phyloP scores from a whole-genome alignment of 2,329 filamentous ascomycete species.

The Dactylellina haptotyla region DNA sequence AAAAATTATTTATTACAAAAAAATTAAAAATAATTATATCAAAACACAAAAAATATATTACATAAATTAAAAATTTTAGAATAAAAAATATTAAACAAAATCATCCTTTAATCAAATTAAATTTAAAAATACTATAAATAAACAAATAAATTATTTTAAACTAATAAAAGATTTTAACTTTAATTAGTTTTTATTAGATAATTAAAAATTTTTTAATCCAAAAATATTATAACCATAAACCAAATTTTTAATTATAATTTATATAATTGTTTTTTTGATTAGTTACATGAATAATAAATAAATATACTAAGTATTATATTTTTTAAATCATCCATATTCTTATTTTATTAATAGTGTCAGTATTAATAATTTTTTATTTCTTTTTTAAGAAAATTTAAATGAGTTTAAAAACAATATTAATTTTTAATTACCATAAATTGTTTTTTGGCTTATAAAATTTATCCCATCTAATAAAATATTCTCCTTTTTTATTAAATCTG shows the following conservation, averaged over 20 bases:
- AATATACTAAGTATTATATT: neutral
- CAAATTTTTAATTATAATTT: neutral
- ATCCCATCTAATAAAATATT: constrained; percentile 7
- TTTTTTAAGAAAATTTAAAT: neutral
- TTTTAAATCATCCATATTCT: neutral
- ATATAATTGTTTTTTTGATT: neutral
- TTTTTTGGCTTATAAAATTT: constrained; percentile 2
- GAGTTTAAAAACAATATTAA: neutral
- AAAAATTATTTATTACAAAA: too few species aligned
- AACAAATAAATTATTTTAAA: too few species aligned
- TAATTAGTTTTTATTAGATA: too few species aligned
- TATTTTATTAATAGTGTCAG: neutral
- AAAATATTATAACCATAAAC: neutral
- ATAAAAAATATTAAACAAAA: too few species aligned
- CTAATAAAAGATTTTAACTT: too few species aligned
- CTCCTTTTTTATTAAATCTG: neutral
- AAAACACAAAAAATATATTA: too few species aligned
- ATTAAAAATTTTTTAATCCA: too few species aligned
- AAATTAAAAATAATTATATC: too few species aligned
- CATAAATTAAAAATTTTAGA: too few species aligned
- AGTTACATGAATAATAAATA: neutral
- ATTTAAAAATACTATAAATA: too few species aligned
- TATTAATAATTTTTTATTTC: too few species aligned
- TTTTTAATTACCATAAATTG: neutral
- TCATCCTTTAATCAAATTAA: too few species aligned